A percentile compares a stretch with the other conserved stretches of the same genome.
Conservation (phyloP, 805 yeast genomes). For the Kazachstania taianensis region DNA sequence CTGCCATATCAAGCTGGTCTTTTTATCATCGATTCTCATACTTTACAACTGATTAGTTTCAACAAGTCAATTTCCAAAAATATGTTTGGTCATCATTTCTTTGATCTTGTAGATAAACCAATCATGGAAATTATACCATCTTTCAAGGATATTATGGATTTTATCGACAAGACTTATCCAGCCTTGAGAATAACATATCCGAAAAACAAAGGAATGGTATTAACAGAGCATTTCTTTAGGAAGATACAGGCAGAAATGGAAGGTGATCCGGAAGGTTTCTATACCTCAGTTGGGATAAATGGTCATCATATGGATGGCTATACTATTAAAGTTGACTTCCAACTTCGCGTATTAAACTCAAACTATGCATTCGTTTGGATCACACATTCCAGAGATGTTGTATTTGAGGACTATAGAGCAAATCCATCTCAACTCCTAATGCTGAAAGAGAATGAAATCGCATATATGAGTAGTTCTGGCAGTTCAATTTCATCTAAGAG, state of each 20-base stretch:
- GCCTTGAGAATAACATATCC: conserved; percentile 33
- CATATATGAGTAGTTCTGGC: conserved; percentile 20
- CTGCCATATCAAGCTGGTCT: conserved; percentile 84
- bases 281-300: conserved; percentile 55
- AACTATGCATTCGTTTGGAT: conserved; percentile 69
- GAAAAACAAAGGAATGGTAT: conserved; percentile 50
- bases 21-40: conserved; percentile 49
- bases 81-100: conserved; percentile 57
- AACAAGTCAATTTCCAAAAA: conserved; percentile 72
- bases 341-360: conserved; percentile 56
- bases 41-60: conserved; percentile 51
- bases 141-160: conserved; percentile 36
- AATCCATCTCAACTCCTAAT: conserved; percentile 34
- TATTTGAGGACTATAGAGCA: conserved; percentile 26
- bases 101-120: conserved; percentile 34
- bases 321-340: conserved; percentile 59
- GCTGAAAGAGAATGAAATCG: conserved; percentile 31
- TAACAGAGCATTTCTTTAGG: conserved; percentile 88
- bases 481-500: conserved; percentile 24
- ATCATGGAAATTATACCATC: conserved; percentile 55
- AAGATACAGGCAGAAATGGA: conserved; percentile 43
- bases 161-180: conserved; percentile 29
- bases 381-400: conserved; percentile 57
- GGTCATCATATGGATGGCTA: conserved; percentile 68
- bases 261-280: conserved; percentile 40